A percentile compares a stretch with the other conserved stretches of the same genome.
phyloP scores from a whole-genome alignment of 2,329 filamentous ascomycete species.

The Aureobasidium sp. region DNA sequence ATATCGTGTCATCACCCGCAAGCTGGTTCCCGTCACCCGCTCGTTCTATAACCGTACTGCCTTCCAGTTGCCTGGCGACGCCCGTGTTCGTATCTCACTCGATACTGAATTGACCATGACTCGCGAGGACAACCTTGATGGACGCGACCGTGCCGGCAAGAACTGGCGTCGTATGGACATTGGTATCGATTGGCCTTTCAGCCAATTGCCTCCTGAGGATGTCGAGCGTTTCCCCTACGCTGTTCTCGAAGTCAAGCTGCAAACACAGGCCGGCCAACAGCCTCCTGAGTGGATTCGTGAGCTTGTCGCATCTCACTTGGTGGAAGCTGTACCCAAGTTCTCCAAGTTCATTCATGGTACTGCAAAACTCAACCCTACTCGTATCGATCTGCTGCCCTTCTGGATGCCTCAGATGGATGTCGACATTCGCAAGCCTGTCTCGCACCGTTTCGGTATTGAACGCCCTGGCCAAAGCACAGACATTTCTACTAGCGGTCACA shows the following conservation, averaged over 20 bases:
- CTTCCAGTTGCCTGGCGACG: slow-evolving; percentile 94
- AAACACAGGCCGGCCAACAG: slow-evolving; percentile 91
- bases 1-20: slow-evolving; percentile 82
- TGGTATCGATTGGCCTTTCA: slow-evolving; percentile 91
- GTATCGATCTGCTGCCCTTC: slow-evolving; percentile 85
- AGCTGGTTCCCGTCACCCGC: slow-evolving; percentile 80
- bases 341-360: slow-evolving; percentile 98
- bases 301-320: slow-evolving; percentile 84
- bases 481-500: slow-evolving; percentile 68
- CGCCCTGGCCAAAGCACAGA: slow-evolving; percentile 67
- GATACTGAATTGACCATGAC: slow-evolving; percentile 95
- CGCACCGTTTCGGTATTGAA: slow-evolving; percentile 84
- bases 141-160: slow-evolving; percentile 63
- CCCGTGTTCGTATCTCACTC: slow-evolving; percentile 89
- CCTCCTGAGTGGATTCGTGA: slow-evolving; percentile 95
- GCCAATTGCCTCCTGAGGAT: slow-evolving; percentile 76
- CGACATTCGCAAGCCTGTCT: slow-evolving; percentile 89
- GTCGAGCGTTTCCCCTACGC: slow-evolving; percentile 92
- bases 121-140: slow-evolving; percentile 91
- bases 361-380: slow-evolving; percentile 75
- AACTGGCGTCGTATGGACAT: slow-evolving; percentile 98
- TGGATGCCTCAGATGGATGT: slow-evolving; percentile 99
- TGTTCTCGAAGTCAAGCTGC: slow-evolving; percentile 92
- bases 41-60: slow-evolving; percentile 98
- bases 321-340: slow-evolving; percentile 98